phyloP scores from a whole-genome alignment of 345 rosid species.

The Brassica rapa region DNA sequence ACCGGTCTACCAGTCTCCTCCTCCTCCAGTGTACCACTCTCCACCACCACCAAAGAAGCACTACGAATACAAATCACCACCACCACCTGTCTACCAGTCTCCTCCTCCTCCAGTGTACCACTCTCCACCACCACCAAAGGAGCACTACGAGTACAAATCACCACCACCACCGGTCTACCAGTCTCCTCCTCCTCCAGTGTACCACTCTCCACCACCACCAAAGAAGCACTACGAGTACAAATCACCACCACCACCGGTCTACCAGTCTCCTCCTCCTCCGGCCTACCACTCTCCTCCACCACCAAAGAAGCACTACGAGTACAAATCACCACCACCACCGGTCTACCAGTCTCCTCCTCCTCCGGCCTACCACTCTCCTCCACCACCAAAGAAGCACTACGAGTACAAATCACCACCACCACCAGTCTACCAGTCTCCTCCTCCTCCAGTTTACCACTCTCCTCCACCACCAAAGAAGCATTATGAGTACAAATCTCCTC shows the following conservation, averaged over 20 bases:
- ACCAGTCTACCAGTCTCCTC: too few relatives aligned
- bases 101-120: conserved; percentile 33
- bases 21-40: conserved; percentile 28
- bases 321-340: too few relatives aligned
- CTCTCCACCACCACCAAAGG: conserved; percentile 2
- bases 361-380: not conserved
- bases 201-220: too few relatives aligned
- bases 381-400: too few relatives aligned
- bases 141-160: conserved; percentile 28
- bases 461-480: conserved; percentile 26
- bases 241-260: too few relatives aligned
- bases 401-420: too few relatives aligned
- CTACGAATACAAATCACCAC: conserved; percentile 33
- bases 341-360: conserved; percentile 25
- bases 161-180: conserved; percentile 27
- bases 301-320: too few relatives aligned
- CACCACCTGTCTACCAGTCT: conserved; percentile 25
- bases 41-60: conserved; percentile 14
- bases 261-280: too few relatives aligned
- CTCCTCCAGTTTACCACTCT: not conserved
- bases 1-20: conserved; percentile 22
- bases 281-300: too few relatives aligned
- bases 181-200: not conserved
- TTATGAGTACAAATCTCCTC: conserved; percentile 32
- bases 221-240: too few relatives aligned